Conservation (phyloP, 2,329 filamentous ascomycete genomes). For the Trichophyton schoenleinii region DNA sequence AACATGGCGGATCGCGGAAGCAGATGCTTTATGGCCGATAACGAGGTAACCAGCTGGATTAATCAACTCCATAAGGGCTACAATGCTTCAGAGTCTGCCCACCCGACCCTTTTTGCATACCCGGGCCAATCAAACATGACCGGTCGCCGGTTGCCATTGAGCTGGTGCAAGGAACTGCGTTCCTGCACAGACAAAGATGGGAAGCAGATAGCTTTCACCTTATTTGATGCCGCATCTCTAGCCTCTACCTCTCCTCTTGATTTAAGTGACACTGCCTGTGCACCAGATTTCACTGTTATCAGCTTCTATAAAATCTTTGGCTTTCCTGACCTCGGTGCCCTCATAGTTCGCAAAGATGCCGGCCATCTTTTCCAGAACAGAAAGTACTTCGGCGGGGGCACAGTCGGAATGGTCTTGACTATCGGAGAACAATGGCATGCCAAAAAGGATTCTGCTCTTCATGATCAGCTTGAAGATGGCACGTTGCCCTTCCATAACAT, state of each 20-base stretch:
- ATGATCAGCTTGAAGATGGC: conserved; percentile 79
- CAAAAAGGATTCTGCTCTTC: conserved; percentile 56
- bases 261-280: conserved; percentile 45
- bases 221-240: conserved; percentile 74
- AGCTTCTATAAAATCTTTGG: conserved; percentile 98
- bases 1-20: conserved; percentile 52
- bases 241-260: conserved; percentile 66
- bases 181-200: background rate
- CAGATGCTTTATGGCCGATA: conserved; percentile 52
- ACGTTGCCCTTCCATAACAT: conserved; percentile 87
- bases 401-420: conserved; percentile 76
- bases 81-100: conserved; percentile 17
- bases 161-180: conserved; percentile 48
- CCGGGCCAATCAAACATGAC: conserved; percentile 92
- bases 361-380: conserved; percentile 51
- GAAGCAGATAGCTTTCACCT: conserved; percentile 43
- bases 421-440: conserved; percentile 73
- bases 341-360: conserved; percentile 66
- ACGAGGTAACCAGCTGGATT: conserved; percentile 55
- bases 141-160: conserved; percentile 58
- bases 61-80: conserved; percentile 19
- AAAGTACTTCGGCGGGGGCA: conserved; percentile 86
- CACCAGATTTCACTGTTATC: conserved; percentile 74
- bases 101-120: conserved; percentile 55
- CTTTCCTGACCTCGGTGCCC: conserved; percentile 76